Evolutionary conservation across 306 rosid species (phyloP).

Genomic region (Dryas octopetala): DNA sequence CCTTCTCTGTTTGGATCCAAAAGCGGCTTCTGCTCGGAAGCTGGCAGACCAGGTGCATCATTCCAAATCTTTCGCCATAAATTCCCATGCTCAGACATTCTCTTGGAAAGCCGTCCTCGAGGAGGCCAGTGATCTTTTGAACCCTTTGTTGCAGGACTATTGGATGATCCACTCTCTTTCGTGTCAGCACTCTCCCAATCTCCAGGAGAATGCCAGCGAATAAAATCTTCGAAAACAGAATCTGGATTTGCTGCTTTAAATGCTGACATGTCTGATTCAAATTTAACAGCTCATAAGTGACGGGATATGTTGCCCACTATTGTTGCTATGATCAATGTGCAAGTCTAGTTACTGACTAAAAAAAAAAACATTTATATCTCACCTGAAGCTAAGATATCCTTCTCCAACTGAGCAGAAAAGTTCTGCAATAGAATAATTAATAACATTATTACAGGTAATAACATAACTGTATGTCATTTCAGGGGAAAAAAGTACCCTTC

Average conservation of each 20-base stretch:
- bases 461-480: neutral
- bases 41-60: slow-evolving; percentile 66
- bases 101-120: slow-evolving; percentile 75
- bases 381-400: slow-evolving; percentile 91
- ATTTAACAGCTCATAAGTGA: slow-evolving; percentile 35
- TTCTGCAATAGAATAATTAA: slow-evolving; percentile 44
- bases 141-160: slow-evolving; percentile 30
- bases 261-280: slow-evolving; percentile 83
- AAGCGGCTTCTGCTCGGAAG: slow-evolving; percentile 87
- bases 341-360: neutral
- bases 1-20: slow-evolving; percentile 95
- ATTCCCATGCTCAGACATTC: slow-evolving; percentile 96
- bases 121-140: slow-evolving; percentile 73
- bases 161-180: slow-evolving; percentile 40
- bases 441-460: slow-evolving; percentile 18
- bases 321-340: slow-evolving; percentile 9
- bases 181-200: slow-evolving; percentile 75
- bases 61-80: slow-evolving; percentile 89
- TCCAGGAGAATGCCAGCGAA: slow-evolving; percentile 99
- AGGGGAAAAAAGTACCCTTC: neutral
- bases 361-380: slow-evolving; percentile 15
- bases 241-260: slow-evolving; percentile 97
- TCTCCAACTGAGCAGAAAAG: slow-evolving; percentile 95
- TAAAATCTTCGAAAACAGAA: slow-evolving; percentile 90
- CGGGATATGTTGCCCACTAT: neutral